Evolutionary conservation across 2,329 filamentous ascomycete genomes (phyloP).

Genomic region (Mariannaea sp.): DNA sequence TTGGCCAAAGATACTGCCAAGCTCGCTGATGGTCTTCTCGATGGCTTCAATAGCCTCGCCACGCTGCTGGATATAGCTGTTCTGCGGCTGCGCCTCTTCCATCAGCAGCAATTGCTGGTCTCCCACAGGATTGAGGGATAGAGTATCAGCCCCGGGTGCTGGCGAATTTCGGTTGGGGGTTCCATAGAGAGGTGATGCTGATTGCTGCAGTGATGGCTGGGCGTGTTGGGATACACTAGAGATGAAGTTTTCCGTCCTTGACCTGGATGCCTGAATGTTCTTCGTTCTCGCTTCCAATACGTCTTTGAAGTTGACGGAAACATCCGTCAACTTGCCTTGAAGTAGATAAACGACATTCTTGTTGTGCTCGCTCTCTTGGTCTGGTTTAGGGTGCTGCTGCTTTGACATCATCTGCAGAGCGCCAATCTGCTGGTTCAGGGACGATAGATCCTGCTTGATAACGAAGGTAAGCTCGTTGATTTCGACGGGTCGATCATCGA

Average conservation of each 20-base stretch:
- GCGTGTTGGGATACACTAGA: constrained; percentile 82
- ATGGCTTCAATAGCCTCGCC: constrained; percentile 97
- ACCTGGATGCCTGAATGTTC: constrained; percentile 93
- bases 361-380: constrained; percentile 94
- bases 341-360: constrained; percentile 94
- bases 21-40: constrained; percentile 89
- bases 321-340: constrained; percentile 89
- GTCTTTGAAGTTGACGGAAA: constrained; percentile 95
- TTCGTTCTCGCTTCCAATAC: constrained; percentile 95
- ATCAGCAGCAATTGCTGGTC: constrained; percentile 87
- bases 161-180: constrained; percentile 71
- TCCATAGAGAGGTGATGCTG: constrained; percentile 84
- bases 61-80: constrained; percentile 89
- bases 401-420: constrained; percentile 77
- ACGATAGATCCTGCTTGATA: constrained; percentile 95
- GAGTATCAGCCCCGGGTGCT: constrained; percentile 72
- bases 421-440: constrained; percentile 83
- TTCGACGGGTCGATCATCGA: constrained; percentile 94
- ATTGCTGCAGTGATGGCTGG: constrained; percentile 70
- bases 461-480: constrained; percentile 97
- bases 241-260: constrained; percentile 95
- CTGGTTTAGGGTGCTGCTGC: constrained; percentile 72
- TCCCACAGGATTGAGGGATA: constrained; percentile 80
- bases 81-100: constrained; percentile 88
- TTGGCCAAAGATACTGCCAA: constrained; percentile 90